These are phyloP conservation scores for Candida tetrigidarum DNA, from an alignment of 1,139 yeast species.

Conservation along the genomic window DNA sequence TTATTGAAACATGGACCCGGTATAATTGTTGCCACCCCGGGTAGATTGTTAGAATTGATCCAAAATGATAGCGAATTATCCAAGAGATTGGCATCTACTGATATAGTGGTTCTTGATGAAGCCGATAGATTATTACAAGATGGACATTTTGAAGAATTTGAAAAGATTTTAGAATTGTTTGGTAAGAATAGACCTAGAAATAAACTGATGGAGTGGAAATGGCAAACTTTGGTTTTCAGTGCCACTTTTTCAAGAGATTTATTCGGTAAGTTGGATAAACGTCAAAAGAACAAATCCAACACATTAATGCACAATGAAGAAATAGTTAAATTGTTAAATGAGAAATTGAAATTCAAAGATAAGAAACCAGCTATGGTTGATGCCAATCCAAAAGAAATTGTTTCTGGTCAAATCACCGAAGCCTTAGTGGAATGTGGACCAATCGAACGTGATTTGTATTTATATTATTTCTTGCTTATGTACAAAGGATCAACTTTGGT, in stretches of 20 bases:
- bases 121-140: slow-evolving; percentile 97
- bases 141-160: slow-evolving; percentile 95
- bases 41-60: slow-evolving; percentile 83
- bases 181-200: slow-evolving; percentile 37
- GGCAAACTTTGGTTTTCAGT: slow-evolving; percentile 93
- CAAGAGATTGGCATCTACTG: slow-evolving; percentile 62
- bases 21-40: slow-evolving; percentile 94
- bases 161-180: slow-evolving; percentile 72
- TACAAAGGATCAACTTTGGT: slow-evolving; percentile 92
- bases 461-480: slow-evolving; percentile 84
- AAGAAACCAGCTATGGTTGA: slow-evolving; percentile 70
- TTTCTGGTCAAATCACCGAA: slow-evolving; percentile 78
- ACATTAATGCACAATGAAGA: slow-evolving; percentile 55
- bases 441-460: slow-evolving; percentile 84
- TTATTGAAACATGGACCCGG: slow-evolving; percentile 75
- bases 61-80: slow-evolving; percentile 63
- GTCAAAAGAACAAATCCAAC: slow-evolving; percentile 30
- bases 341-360: slow-evolving; percentile 63
- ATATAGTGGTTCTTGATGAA: slow-evolving; percentile 85
- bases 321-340: slow-evolving; percentile 57
- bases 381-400: slow-evolving; percentile 84
- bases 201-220: slow-evolving; percentile 42
- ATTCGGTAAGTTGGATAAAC: slow-evolving; percentile 66
- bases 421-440: slow-evolving; percentile 92
- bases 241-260: slow-evolving; percentile 91